Conservation (phyloP, 257 asterid species). For the Solanum piurae region DNA sequence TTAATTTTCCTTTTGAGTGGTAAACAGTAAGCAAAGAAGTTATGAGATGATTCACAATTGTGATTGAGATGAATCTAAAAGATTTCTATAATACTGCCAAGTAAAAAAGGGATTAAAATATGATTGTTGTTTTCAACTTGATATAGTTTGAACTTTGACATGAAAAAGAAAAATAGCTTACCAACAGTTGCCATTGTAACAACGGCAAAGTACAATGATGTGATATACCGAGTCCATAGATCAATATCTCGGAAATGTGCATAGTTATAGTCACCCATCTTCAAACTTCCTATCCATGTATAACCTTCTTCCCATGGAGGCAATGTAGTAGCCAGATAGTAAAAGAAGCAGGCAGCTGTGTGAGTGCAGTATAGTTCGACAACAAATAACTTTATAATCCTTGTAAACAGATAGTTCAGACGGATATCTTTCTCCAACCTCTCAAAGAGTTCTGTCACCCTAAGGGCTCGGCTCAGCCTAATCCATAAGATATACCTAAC, state of each 20-base stretch:
- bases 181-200: constrained; percentile 86
- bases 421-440: constrained; percentile 64
- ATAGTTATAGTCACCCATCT: constrained; percentile 51
- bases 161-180: constrained; percentile 11
- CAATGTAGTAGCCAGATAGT: constrained; percentile 67
- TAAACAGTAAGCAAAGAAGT: neutral
- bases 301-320: constrained; percentile 59
- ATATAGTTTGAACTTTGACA: neutral
- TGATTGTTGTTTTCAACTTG: neutral
- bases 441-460: constrained; percentile 49
- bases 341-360: constrained; percentile 71
- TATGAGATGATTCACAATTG: neutral
- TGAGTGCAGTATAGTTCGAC: constrained; percentile 73
- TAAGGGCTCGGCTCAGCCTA: constrained; percentile 49
- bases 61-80: neutral
- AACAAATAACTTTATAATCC: constrained; percentile 58
- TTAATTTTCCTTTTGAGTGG: neutral
- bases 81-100: neutral
- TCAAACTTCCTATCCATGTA: constrained; percentile 72
- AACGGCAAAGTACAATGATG: constrained; percentile 55
- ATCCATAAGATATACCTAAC: constrained; percentile 67
- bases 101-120: neutral
- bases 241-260: constrained; percentile 50
- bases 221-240: constrained; percentile 67
- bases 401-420: constrained; percentile 47